A percentile compares a stretch with the other conserved stretches of the same genome.
These are phyloP conservation scores for Nemania diffusa DNA, from an alignment of 2,329 filamentous ascomycete genomes.

Conservation along the genomic window DNA sequence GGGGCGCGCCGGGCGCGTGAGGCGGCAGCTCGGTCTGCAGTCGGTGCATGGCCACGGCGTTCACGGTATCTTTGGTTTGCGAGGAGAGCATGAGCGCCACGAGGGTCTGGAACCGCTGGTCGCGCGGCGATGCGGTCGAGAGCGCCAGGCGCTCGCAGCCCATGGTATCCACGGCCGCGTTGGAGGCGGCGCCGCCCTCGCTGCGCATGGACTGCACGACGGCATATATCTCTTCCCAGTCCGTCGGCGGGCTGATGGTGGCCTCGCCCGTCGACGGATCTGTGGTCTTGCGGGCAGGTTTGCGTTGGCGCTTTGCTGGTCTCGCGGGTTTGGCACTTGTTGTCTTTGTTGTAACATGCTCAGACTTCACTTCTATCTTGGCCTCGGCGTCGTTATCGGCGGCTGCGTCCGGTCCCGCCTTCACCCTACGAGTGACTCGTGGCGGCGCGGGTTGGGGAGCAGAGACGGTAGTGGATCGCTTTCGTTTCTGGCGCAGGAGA, in stretches of 20 bases:
- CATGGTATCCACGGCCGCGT: constrained; percentile 97
- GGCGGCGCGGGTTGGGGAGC: constrained; percentile 11
- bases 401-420: constrained; percentile 29
- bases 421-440: constrained; percentile 27
- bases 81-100: constrained; percentile 89
- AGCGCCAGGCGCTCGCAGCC: constrained; percentile 84
- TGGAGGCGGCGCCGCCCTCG: constrained; percentile 63
- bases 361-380: constrained; percentile 15
- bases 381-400: constrained; percentile 16
- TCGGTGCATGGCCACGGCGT: constrained; percentile 81
- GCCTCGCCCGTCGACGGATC: constrained; percentile 39
- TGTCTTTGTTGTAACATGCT: constrained; percentile 15
- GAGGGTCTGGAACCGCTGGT: constrained; percentile 85
- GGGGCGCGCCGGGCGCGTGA: constrained; percentile 54
- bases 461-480: constrained; percentile 37
- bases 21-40: constrained; percentile 79
- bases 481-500: constrained; percentile 43
- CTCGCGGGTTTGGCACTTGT: neutral
- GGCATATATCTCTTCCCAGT: constrained; percentile 81
- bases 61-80: constrained; percentile 94
- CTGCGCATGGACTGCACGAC: constrained; percentile 80
- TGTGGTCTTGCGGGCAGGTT: constrained; percentile 44
- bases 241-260: constrained; percentile 42
- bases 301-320: constrained; percentile 40
- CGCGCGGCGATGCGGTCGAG: constrained; percentile 58